Base-by-base conservation (phyloP, 805 yeast species). In the Yarrowia deformans region DNA sequence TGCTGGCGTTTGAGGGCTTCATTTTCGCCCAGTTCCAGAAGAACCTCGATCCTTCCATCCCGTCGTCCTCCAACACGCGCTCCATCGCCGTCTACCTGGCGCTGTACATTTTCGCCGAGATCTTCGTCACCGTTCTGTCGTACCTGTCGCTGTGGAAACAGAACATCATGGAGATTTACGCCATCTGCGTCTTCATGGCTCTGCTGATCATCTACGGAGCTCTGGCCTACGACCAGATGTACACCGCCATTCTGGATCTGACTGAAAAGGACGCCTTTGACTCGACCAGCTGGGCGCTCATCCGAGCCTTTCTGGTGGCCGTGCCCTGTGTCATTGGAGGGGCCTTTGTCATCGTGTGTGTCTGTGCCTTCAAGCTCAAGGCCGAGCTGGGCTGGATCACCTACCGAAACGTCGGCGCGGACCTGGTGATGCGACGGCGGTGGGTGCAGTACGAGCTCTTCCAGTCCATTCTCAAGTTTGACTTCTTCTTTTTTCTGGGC, bases 321-420 rank as follows among this genome's bases (percentile, higher is more conserved):
- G 76, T 83, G 13, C 83, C 84, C 48, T 78, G 74, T 9, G 81
- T 83, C 5, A 72, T 82, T 49, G 84, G 79, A 1, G 70, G 77
- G 7, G 79, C 81, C 3, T 75, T 80, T 61, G 61, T 82, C 8
- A 40, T 76, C 5, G 80, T 81, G 72, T 69, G 72, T 0, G 72
- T 72, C 42, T 69, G 82, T 23, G 74, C 82, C 35, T 76, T 75
- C 69, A 75, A 75, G 40, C 77, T 84, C 13, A 77, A 80, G 61
- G 73, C 74, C 13, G 81, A 81, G 50, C 83, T 84, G 60, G 81
- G 80, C 52, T 83, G 86, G 86, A 77, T 80, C 69, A 76, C 81
- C n/a, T 84, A 79, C 75, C 81, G 84, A 74, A 79, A 81, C 67
- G 79, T 83, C 58, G 87, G 87, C 6, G 86, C 84, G 4, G 83